A percentile compares a stretch with the other conserved stretches of the same genome.
phyloP scores from a whole-genome alignment of 1,139 yeast genomes.

The Tardiomyces depauwii region DNA sequence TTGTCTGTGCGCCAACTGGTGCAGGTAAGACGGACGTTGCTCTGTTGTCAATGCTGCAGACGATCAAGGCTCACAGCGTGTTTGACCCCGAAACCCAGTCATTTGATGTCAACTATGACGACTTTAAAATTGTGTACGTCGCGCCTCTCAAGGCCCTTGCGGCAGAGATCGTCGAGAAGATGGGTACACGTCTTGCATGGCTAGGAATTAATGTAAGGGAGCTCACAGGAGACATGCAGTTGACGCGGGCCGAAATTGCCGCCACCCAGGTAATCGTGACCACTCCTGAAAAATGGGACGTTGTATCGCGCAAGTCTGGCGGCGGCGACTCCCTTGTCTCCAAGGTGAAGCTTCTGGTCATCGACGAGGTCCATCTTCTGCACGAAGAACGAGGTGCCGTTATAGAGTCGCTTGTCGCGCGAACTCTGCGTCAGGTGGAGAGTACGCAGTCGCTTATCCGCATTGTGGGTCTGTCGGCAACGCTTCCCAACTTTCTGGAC shows the following conservation, averaged over 20 bases:
- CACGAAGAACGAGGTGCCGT: conserved; percentile 99
- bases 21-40: conserved; percentile 99
- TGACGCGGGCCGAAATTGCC: conserved; percentile 71
- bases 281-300: conserved; percentile 99
- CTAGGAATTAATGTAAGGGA: conserved; percentile 80
- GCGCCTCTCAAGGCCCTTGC: conserved; percentile 97
- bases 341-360: conserved; percentile 73
- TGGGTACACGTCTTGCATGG: conserved; percentile 68
- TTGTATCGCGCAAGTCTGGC: conserved; percentile 78
- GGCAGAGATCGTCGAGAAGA: conserved; percentile 92
- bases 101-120: conserved; percentile 62
- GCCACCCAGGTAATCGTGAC: conserved; percentile 88
- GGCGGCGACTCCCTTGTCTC: conserved; percentile 83
- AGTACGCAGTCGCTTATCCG: conserved; percentile 89
- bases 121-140: conserved; percentile 84
- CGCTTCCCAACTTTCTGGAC: conserved; percentile 85
- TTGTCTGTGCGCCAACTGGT: conserved; percentile 98
- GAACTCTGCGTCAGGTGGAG: conserved; percentile 91
- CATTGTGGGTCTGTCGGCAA: conserved; percentile 94
- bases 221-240: conserved; percentile 94
- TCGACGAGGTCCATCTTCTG: conserved; percentile 91
- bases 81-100: conserved; percentile 27
- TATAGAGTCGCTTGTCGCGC: conserved; percentile 87
- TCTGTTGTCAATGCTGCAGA: conserved; percentile 64
- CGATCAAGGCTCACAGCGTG: conserved; percentile 60